Evolutionary conservation across 1,284 basidiomycete species (phyloP).

Genomic region (Volvariella volvacea): DNA sequence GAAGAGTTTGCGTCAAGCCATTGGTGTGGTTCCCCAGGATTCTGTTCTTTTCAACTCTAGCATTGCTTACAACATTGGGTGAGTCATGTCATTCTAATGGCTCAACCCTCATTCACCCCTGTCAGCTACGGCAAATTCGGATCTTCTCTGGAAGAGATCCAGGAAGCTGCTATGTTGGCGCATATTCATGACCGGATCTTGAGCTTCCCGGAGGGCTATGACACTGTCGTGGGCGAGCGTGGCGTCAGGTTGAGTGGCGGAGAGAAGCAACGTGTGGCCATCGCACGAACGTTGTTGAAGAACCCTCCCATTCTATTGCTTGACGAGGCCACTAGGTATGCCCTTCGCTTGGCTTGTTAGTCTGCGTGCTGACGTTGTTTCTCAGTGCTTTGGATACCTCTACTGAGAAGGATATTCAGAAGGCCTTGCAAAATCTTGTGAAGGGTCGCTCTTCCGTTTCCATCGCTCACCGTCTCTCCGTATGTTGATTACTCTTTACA

Average conservation of each 20-base stretch:
- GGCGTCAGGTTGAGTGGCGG: slow-evolving; percentile 77
- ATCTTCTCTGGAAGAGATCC: slow-evolving; percentile 78
- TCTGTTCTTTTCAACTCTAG: slow-evolving; percentile 80
- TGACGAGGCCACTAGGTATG: slow-evolving; percentile 65
- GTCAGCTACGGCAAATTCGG: slow-evolving; percentile 51
- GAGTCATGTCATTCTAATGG: no score
- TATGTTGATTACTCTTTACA: slow-evolving; percentile 32
- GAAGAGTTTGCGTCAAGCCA: slow-evolving; percentile 66
- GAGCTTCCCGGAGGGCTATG: slow-evolving; percentile 67
- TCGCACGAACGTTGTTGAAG: slow-evolving; percentile 79
- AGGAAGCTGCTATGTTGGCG: slow-evolving; percentile 81
- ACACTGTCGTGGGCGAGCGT: slow-evolving; percentile 67
- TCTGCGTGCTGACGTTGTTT: slow-evolving; percentile 8
- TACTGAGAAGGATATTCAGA: slow-evolving; percentile 82
- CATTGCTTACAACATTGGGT: slow-evolving; percentile 74
- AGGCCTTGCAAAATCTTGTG: slow-evolving; percentile 67
- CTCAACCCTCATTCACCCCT: no score
- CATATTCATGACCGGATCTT: slow-evolving; percentile 79
- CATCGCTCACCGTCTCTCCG: slow-evolving; percentile 75
- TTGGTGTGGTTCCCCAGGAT: slow-evolving; percentile 80
- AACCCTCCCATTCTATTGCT: slow-evolving; percentile 59
- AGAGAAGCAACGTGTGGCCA: slow-evolving; percentile 68
- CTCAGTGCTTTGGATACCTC: slow-evolving; percentile 75
- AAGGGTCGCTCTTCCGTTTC: slow-evolving; percentile 70
- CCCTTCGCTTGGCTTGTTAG: not conserved